These are phyloP conservation scores for Russula ochroleuca DNA, from an alignment of 768 basidiomycete genomes.

Conservation along the genomic window DNA sequence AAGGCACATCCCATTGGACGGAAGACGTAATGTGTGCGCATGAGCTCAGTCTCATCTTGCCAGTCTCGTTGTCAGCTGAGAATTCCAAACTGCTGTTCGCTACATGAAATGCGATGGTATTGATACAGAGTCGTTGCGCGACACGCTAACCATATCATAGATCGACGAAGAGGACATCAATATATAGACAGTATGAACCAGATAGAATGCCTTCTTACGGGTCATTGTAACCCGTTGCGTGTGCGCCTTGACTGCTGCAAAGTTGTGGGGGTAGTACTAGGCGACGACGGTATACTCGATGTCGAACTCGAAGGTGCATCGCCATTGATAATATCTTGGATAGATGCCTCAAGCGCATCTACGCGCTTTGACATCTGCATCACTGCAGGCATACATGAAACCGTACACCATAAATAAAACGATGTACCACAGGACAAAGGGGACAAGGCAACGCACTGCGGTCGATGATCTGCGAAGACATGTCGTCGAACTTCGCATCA, in stretches of 20 bases:
- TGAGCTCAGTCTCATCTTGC: not conserved
- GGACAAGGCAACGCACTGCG: conserved; percentile 51
- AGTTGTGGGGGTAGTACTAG: conserved; percentile 30
- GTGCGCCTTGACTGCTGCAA: conserved; percentile 7
- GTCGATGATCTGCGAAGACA: conserved; percentile 86
- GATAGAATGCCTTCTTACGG: not conserved
- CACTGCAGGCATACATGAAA: conserved; percentile 50
- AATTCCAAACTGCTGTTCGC: not conserved
- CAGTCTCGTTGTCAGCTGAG: not conserved
- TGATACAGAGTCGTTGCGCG: not conserved
- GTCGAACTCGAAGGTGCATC: conserved; percentile 41
- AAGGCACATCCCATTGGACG: not conserved
- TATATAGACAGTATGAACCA: not conserved
- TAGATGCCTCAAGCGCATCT: conserved; percentile 82
- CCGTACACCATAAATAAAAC: not conserved
- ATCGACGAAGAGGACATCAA: not conserved
- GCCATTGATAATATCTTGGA: conserved; percentile 87
- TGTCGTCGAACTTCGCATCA: conserved; percentile 88
- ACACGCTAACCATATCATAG: not conserved
- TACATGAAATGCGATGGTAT: not conserved
- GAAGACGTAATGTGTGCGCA: not conserved
- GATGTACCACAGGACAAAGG: not conserved
- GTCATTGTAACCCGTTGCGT: conserved; percentile 13
- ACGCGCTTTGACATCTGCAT: conserved; percentile 88
- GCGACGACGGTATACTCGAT: conserved; percentile 57